Base-by-base conservation (phyloP, 495 filamentous ascomycete species). In the Podospora conica region DNA sequence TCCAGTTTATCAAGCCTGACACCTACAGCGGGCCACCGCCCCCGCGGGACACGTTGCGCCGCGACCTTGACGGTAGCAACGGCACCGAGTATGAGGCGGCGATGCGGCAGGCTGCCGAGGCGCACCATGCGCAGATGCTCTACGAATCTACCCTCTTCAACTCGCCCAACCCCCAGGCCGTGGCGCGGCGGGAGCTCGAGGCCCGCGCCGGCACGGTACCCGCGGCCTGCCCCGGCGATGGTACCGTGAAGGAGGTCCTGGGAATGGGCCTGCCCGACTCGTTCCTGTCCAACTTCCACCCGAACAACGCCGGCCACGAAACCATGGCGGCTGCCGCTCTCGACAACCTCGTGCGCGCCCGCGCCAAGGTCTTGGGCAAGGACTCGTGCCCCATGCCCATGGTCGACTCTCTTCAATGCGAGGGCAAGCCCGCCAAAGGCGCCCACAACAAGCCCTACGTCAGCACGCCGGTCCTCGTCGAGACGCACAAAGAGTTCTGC, bases 241-340 rank as follows among this genome's bases (percentile, higher is more conserved):
- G 3, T 8, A 48, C 21, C 53, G 9, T 2, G 2, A 56, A 61
- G 55, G 15, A 58, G 25, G 53, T 55, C 60, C 40, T 25, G 20
- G 21, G 60, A 24, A 63, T 63, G 9, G 63, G 59, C n/a, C 53
- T 71, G 22, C 73, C 71, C 59, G 70, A 75, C 69, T 6, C n/a
- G 10, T 25, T 72, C 61, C 70, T 54, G 24, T 68, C 65, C 29
- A 66, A 56, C 64, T 75, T 75, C 71, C 73, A 75, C 63, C 71
- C 73, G n/a, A 75, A 74, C 63, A 53, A 70, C 63, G 23, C 56
- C 3, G 73, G 69, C 9, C 66, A 70, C 65, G 22, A 66, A 9
- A 61, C 48, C 20, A 73, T 76, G 9, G 74, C 74, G 1, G 66
- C 73, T 20, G 72, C 69, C 53, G 69, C 65, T 0, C 18, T 69